These are phyloP conservation scores for Malassezia furfur DNA, from an alignment of 1,284 basidiomycete species.

Conservation along the genomic window DNA sequence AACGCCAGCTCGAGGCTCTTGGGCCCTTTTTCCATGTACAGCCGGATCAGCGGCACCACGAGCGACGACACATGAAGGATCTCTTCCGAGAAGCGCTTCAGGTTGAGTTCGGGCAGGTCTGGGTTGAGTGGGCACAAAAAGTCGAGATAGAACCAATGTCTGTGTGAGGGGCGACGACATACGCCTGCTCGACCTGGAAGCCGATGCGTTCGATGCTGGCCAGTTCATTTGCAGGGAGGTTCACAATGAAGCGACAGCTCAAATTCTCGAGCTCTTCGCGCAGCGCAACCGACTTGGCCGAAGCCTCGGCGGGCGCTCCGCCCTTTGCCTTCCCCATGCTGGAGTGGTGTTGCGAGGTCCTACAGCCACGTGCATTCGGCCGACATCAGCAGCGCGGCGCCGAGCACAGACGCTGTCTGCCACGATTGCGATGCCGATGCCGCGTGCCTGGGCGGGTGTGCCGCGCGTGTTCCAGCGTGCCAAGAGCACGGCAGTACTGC, in stretches of 20 bases:
- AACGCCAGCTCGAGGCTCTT: slow-evolving; percentile 42
- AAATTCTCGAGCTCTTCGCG: slow-evolving; percentile 49
- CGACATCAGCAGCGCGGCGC: no score
- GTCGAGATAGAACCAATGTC: slow-evolving; percentile 99
- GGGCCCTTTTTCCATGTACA: slow-evolving; percentile 34
- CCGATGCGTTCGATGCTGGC: slow-evolving; percentile 83
- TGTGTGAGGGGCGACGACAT: slow-evolving; percentile 51
- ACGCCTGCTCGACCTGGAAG: slow-evolving; percentile 99
- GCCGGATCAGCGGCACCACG: slow-evolving; percentile 42
- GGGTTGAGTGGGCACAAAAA: slow-evolving; percentile 79
- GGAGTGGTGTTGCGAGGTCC: neutral
- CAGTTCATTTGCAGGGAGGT: slow-evolving; percentile 87
- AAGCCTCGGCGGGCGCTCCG: neutral
- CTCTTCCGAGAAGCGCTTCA: slow-evolving; percentile 90
- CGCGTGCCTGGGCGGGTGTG: no score
- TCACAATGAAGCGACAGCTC: slow-evolving; percentile 75
- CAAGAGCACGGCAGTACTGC: slow-evolving; percentile 9
- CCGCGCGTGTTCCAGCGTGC: neutral
- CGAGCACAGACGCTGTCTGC: no score
- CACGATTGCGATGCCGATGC: no score
- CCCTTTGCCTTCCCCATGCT: slow-evolving; percentile 2
- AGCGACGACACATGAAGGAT: slow-evolving; percentile 53
- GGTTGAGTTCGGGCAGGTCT: slow-evolving; percentile 62
- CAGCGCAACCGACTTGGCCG: neutral
- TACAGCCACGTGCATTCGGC: neutral